Conservation (phyloP, 257 asterid species). For the Fraxinus quadrangulata region DNA sequence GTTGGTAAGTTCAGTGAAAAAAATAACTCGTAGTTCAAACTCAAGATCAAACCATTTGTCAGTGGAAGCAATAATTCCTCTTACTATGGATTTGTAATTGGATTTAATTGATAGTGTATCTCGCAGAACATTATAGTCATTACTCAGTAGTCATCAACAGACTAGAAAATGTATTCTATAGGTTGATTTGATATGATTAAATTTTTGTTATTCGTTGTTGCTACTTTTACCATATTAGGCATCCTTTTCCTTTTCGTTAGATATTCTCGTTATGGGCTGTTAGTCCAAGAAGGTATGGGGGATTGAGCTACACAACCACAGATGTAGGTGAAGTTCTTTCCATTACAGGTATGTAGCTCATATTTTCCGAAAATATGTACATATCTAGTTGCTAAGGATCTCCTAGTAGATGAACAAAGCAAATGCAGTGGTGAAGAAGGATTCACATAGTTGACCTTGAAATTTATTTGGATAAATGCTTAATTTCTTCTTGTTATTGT, state of each 20-base stretch:
- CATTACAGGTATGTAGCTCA: slow-evolving; percentile 57
- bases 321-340: slow-evolving; percentile 80
- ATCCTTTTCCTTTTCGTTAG: slow-evolving; percentile 30
- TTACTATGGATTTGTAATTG: neutral
- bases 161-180: neutral
- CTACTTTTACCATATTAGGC: neutral
- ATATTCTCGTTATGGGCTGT: slow-evolving; percentile 93
- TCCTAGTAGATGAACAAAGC: neutral
- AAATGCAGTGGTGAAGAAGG: neutral
- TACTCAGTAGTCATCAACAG: neutral
- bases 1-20: neutral
- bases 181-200: neutral
- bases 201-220: neutral
- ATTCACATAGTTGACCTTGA: neutral
- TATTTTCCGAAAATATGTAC: neutral
- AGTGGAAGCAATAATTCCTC: neutral
- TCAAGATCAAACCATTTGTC: slow-evolving; percentile 7
- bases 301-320: slow-evolving; percentile 61
- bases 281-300: slow-evolving; percentile 72
- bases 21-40: neutral
- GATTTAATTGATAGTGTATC: neutral
- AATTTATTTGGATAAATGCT: neutral
- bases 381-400: neutral
- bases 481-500: neutral
- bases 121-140: neutral